Base-by-base conservation (phyloP, 1,284 basidiomycete species). In the Ganoderma leucocontextum region DNA sequence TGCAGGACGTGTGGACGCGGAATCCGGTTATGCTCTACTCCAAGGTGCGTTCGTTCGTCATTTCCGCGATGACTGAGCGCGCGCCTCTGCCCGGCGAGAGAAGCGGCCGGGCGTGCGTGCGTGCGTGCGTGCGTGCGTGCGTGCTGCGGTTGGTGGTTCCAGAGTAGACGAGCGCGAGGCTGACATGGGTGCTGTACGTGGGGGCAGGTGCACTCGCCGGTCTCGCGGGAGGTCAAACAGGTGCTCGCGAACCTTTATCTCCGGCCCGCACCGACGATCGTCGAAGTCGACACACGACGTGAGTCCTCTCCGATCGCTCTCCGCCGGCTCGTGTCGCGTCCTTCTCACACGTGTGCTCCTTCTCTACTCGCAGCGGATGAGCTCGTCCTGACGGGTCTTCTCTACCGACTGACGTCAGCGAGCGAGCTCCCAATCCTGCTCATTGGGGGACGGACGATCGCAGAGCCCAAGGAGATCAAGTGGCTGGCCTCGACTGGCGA, bases 21-120 rank as follows among this genome's bases (percentile, higher is more conserved):
- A 91, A 94, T 77, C 95, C 95, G 0, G 87, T 95, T 59, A 87
- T 96, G 70, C 82, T 96, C 19, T 91, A 93, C 75, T 87, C 91
- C 68, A 93, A 92, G 83, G 93, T 91, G 81, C 75, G 86, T 76
- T 25, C 13, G 10, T 12, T 25, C 47, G 44, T 47, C 36, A 62
- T 65, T 64, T 52, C 22, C 47, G 22, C 29, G 52, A 42, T 15
- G 60, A 38, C 19, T 59, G 38, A 7, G 38, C 22, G 58, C 39
- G 36, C 58, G 58, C 4, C 58, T 55, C 22, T 60, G 29, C 33
- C 33, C 42, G 29, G 15, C 19, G 36, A 39, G 52, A 35, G 52
- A 57, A 53, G 35, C 9, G 57, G 12, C 47, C 47, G 38, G 59
- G 41, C 39, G 41, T 22, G 22, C 42, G 9, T 47, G 4, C 62